Conservation (phyloP, 192 early-diverging fungal genomes). For the Linderina pennispora region DNA sequence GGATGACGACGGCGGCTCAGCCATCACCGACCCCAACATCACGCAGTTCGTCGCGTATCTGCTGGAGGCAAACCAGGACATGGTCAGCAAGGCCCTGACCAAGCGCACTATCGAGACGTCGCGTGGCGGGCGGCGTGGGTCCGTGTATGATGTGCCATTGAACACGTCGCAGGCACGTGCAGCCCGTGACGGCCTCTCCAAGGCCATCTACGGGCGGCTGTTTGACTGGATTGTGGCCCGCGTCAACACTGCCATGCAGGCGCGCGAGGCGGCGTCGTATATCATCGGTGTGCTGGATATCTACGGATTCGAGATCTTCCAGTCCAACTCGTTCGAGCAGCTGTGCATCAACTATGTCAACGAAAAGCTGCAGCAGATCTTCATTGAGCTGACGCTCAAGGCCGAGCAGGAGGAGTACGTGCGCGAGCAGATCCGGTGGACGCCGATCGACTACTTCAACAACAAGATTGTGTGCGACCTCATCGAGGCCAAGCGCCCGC, state of each 20-base stretch:
- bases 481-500: constrained; percentile 94
- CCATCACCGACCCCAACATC: constrained; percentile 55
- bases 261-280: constrained; percentile 52
- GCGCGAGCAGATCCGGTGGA: constrained; percentile 95
- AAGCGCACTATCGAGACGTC: constrained; percentile 68
- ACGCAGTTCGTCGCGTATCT: constrained; percentile 68
- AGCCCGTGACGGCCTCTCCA: constrained; percentile 89
- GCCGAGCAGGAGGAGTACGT: constrained; percentile 99
- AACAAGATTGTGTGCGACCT: constrained; percentile 99
- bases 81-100: constrained; percentile 59
- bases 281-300: constrained; percentile 95
- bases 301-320: constrained; percentile 96
- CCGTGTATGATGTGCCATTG: constrained; percentile 79
- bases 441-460: constrained; percentile 99
- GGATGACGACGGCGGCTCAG: constrained; percentile 66
- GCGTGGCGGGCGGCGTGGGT: constrained; percentile 68
- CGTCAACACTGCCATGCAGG: constrained; percentile 82
- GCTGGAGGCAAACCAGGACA: constrained; percentile 56
- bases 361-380: constrained; percentile 96
- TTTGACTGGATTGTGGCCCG: constrained; percentile 98
- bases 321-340: constrained; percentile 97
- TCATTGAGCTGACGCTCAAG: constrained; percentile 97
- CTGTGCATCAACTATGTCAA: constrained; percentile 99
- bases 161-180: constrained; percentile 85
- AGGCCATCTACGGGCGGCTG: constrained; percentile 87